Conservation (phyloP, 805 yeast genomes). For the Wickerhamiella kurtzmanii region DNA sequence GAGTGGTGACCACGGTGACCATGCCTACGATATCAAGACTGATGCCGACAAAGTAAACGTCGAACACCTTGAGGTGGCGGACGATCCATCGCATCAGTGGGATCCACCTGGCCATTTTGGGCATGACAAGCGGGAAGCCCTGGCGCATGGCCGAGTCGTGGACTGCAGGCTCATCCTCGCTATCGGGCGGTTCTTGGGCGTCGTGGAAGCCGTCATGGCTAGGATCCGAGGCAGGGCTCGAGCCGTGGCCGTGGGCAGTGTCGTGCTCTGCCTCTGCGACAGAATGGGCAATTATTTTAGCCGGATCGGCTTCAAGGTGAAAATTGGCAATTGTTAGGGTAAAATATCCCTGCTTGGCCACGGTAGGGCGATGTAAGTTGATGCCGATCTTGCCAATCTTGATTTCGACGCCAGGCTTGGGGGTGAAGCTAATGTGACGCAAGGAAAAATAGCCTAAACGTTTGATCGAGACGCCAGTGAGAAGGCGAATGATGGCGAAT, state of each 20-base stretch:
- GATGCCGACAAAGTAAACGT: conserved; percentile 19
- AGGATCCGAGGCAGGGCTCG: not conserved
- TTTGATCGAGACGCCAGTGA: conserved; percentile 31
- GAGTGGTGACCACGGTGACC: conserved; percentile 21
- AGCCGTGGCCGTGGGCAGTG: conserved; percentile 1
- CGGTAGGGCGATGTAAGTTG: conserved; percentile 28
- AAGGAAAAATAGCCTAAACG: conserved; percentile 30
- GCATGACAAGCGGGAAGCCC: conserved; percentile 16
- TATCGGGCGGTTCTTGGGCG: not conserved
- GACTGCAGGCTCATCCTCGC: too few relatives aligned
- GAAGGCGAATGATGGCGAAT: conserved; percentile 28
- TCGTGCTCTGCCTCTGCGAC: conserved; percentile 3
- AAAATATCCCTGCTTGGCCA: conserved; percentile 30
- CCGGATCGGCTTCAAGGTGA: conserved; percentile 23
- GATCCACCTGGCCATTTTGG: conserved; percentile 4
- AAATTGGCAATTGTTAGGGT: conserved; percentile 23
- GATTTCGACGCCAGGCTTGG: conserved; percentile 25
- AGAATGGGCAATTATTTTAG: conserved; percentile 5
- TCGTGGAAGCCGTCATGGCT: conserved; percentile 1
- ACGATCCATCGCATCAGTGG: conserved; percentile 15
- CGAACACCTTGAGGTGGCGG: conserved; percentile 19
- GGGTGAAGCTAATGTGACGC: conserved; percentile 26
- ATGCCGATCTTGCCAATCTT: conserved; percentile 26
- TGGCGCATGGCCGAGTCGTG: not conserved
- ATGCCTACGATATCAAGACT: conserved; percentile 20